A percentile compares a stretch with the other conserved stretches of the same genome.
phyloP scores from a whole-genome alignment of 352 stramenopile genomes.

The Globisporangium lucens region DNA sequence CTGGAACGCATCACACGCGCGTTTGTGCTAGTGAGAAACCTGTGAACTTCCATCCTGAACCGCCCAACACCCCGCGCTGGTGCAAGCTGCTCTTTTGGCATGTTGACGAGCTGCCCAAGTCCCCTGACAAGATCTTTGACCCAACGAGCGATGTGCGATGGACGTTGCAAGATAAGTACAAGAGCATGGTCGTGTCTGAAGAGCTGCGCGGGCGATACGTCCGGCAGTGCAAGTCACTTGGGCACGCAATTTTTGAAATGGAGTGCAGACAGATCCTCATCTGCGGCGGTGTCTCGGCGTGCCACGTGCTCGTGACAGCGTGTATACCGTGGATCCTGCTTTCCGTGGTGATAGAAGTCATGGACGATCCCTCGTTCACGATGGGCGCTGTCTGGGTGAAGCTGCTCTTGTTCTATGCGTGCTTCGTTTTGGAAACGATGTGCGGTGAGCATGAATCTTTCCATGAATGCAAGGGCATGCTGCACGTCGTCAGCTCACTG shows the following conservation, averaged over 20 bases:
- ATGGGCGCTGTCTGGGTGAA: constrained; percentile 21
- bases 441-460: too few relatives aligned
- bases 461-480: constrained; percentile 4
- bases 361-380: constrained; percentile 26
- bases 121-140: too few relatives aligned
- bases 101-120: too few relatives aligned
- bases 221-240: constrained; percentile 13
- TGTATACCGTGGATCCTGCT: constrained; percentile 41
- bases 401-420: constrained; percentile 25
- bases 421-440: too few relatives aligned
- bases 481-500: constrained; percentile 27
- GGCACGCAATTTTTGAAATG: constrained; percentile 26
- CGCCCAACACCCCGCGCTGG: too few relatives aligned
- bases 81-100: too few relatives aligned
- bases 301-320: constrained; percentile 34
- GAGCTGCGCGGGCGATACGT: too few relatives aligned
- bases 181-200: not conserved
- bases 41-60: too few relatives aligned
- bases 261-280: constrained; percentile 27
- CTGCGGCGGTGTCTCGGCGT: constrained; percentile 39
- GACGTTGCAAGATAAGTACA: not conserved
- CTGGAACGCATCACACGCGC: too few relatives aligned
- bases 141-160: not conserved
- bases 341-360: constrained; percentile 28
- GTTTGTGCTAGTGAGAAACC: too few relatives aligned